Evolutionary conservation across 1,284 basidiomycete species (phyloP).

Genomic region (Earliella scabrosa): DNA sequence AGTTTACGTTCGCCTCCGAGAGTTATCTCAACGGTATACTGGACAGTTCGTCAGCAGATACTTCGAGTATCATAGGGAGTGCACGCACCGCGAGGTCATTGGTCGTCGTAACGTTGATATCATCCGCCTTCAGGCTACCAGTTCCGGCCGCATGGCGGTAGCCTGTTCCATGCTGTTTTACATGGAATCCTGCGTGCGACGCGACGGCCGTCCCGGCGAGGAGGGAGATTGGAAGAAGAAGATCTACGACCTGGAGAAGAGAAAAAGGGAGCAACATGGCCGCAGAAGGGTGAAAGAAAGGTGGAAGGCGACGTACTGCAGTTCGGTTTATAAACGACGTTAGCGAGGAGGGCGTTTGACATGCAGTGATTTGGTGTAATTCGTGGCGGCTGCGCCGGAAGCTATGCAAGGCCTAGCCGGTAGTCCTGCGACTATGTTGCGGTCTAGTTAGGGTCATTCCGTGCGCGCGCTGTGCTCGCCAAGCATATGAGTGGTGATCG

Average conservation of each 20-base stretch:
- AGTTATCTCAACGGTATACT: conserved; percentile 11
- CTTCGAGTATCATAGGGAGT: not conserved
- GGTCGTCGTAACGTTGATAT: not conserved
- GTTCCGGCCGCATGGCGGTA: not conserved
- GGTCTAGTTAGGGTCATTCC: too few relatives aligned
- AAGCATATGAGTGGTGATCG: too few relatives aligned
- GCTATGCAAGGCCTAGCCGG: too few relatives aligned
- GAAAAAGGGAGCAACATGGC: not conserved
- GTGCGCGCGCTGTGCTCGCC: too few relatives aligned
- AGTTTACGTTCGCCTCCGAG: conserved; percentile 11
- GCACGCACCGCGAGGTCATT: not conserved
- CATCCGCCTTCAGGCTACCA: not conserved
- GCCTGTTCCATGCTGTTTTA: not conserved
- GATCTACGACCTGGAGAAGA: conserved; percentile 2
- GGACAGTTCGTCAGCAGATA: not conserved
- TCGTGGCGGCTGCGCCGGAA: too few relatives aligned
- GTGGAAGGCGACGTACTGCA: too few relatives aligned
- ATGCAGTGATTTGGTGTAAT: too few relatives aligned
- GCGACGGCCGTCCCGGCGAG: not conserved
- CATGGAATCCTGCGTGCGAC: not conserved
- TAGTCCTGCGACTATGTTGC: too few relatives aligned
- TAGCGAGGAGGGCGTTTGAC: too few relatives aligned
- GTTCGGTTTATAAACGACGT: too few relatives aligned
- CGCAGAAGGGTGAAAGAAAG: not conserved
- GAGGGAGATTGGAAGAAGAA: not conserved